phyloP scores from a whole-genome alignment of 495 filamentous ascomycete species.

The Cairneyella variabilis region DNA sequence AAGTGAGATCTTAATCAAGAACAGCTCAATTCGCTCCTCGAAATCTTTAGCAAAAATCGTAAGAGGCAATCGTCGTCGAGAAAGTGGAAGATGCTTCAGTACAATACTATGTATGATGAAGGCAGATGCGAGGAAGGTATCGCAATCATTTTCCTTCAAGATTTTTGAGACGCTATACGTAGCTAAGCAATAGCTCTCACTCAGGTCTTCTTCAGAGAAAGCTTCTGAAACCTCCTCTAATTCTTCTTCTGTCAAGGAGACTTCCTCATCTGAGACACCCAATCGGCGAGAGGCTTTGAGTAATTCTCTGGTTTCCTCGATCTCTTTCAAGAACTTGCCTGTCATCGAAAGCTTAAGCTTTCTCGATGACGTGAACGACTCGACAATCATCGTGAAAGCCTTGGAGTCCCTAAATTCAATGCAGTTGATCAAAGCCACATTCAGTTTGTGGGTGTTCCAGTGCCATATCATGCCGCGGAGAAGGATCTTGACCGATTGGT shows the following conservation, averaged over 20 bases:
- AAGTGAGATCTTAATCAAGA: slow-evolving; percentile 13
- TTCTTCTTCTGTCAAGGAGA: slow-evolving; percentile 1
- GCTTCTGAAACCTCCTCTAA: slow-evolving; percentile 6
- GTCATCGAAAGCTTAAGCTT: slow-evolving; percentile 9
- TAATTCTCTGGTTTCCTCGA: slow-evolving; percentile 1
- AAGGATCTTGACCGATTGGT: slow-evolving; percentile 24
- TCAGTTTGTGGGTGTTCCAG: slow-evolving; percentile 46
- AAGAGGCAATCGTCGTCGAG: slow-evolving; percentile 24
- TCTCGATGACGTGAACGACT: slow-evolving; percentile 23
- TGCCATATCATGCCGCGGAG: slow-evolving; percentile 45
- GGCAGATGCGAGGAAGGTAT: slow-evolving; percentile 23
- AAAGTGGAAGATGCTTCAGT: slow-evolving; percentile 24
- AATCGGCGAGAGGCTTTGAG: slow-evolving; percentile 1
- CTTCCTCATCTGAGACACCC: not conserved
- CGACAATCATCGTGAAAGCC: slow-evolving; percentile 47
- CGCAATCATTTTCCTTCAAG: slow-evolving; percentile 14
- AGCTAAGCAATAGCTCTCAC: slow-evolving; percentile 13
- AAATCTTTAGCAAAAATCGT: slow-evolving; percentile 22
- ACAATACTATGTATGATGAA: slow-evolving; percentile 31
- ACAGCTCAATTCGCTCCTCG: slow-evolving; percentile 17
- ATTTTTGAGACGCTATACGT: slow-evolving; percentile 15
- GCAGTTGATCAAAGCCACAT: slow-evolving; percentile 55
- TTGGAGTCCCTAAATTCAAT: slow-evolving; percentile 60
- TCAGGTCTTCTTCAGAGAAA: slow-evolving; percentile 5
- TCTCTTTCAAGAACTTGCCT: slow-evolving; percentile 9